Conservation (phyloP, 305 asterid species). For the Solanum hybrid region DNA sequence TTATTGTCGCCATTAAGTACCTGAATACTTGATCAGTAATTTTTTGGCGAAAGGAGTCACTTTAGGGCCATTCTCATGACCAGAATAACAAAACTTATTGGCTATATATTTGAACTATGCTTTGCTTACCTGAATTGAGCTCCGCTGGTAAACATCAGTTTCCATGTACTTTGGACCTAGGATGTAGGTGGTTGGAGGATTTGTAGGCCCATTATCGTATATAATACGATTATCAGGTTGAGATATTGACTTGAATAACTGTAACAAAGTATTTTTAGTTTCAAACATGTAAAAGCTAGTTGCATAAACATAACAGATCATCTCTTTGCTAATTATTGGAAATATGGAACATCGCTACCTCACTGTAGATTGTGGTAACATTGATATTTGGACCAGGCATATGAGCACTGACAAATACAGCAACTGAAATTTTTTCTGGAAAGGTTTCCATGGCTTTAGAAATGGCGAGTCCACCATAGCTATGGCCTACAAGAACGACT, state of each 20-base stretch:
- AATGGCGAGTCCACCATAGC: slow-evolving; percentile 8
- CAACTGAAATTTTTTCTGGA: slow-evolving; percentile 14
- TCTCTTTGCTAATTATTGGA: not conserved
- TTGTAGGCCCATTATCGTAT: slow-evolving; percentile 2
- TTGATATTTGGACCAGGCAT: slow-evolving; percentile 10
- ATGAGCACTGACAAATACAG: slow-evolving; percentile 11
- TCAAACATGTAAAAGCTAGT: not conserved
- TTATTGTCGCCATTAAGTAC: not conserved
- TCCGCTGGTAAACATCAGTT: slow-evolving; percentile 1
- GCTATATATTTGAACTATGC: not conserved
- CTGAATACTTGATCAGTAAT: not conserved
- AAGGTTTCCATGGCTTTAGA: slow-evolving; percentile 20
- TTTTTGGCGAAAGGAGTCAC: not conserved
- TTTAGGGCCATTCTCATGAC: not conserved
- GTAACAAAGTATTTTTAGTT: not conserved
- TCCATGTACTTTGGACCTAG: slow-evolving; percentile 8
- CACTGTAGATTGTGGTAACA: not conserved
- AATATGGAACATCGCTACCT: not conserved
- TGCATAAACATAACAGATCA: not conserved
- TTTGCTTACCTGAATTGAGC: slow-evolving; percentile 7
- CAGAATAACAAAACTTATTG: not conserved
- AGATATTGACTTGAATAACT: not conserved
- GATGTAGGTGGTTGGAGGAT: slow-evolving; percentile 9
- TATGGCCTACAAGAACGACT: slow-evolving; percentile 24
- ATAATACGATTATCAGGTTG: not conserved